A percentile compares a stretch with the other conserved stretches of the same genome.
Conservation (phyloP, 2,329 filamentous ascomycete genomes). For the Mycosphaerella arachidis region DNA sequence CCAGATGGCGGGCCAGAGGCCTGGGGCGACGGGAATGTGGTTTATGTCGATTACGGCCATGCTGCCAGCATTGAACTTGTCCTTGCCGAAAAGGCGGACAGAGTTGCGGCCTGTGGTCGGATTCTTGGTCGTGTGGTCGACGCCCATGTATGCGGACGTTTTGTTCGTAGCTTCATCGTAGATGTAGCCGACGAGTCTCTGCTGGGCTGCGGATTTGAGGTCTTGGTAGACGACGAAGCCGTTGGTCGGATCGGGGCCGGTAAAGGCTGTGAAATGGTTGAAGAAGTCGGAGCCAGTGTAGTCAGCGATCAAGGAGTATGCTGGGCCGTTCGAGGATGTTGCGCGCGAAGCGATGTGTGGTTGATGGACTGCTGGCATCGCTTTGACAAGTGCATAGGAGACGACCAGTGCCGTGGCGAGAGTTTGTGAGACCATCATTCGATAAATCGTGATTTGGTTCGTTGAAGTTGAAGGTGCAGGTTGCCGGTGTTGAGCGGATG, state of each 20-base stretch:
- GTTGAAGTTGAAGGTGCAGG: not conserved
- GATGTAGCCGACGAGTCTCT: slow-evolving; percentile 40
- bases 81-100: slow-evolving; percentile 46
- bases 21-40: slow-evolving; percentile 50
- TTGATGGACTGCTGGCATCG: slow-evolving; percentile 5
- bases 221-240: slow-evolving; percentile 30
- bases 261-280: slow-evolving; percentile 42
- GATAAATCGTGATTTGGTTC: not conserved
- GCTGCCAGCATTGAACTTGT: slow-evolving; percentile 45
- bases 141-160: slow-evolving; percentile 42
- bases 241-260: slow-evolving; percentile 42
- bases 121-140: slow-evolving; percentile 37
- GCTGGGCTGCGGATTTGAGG: slow-evolving; percentile 32
- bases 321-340: slow-evolving; percentile 1
- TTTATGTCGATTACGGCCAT: slow-evolving; percentile 48
- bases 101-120: slow-evolving; percentile 39
- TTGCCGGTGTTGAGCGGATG: not conserved
- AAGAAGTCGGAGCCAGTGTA: slow-evolving; percentile 39
- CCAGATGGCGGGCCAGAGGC: slow-evolving; percentile 51
- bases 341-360: slow-evolving; percentile 6
- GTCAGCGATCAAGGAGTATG: slow-evolving; percentile 30
- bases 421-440: slow-evolving; percentile 2
- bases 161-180: slow-evolving; percentile 31
- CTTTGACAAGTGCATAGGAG: slow-evolving; percentile 5
- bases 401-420: slow-evolving; percentile 15